Base-by-base conservation (phyloP, 352 stramenopile species). In the Pythium dissotocum region DNA sequence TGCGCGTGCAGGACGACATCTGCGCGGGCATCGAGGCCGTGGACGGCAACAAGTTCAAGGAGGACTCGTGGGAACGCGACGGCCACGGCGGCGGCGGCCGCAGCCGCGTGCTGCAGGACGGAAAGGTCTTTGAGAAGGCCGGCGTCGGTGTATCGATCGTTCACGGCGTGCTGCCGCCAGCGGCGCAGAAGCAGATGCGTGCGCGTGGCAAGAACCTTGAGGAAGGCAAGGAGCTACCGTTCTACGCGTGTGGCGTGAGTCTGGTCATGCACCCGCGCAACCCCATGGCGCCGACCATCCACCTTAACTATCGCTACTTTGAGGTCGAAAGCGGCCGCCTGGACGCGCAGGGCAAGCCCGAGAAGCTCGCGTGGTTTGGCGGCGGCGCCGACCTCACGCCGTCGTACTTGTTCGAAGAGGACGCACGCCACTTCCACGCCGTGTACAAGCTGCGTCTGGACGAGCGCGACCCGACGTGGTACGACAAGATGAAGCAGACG, bases 291-390 rank as follows among this genome's bases (percentile, higher is more conserved):
- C 95, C 97, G n/a, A 99, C 95, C 16, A 98, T 98, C 83, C 97
- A 99, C 77, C 85, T 98, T 40, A 99, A 99, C 82, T 99, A 98
- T 79, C 90, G 98, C 26, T 99, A 98, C 83, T 99, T 99, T 80
- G 97, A 99, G 72, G 97, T 98, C 13, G 84, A 93, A 52, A 91
- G 78, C 1, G 87, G 88, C 4, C 80, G 80, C 52, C 0, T 90
- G 8, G 77, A 93, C 38, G 87, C 97, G 52, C 78, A 96, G 35
- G 93, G 94, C 18, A 82, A 89, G 59, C 70, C 80, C 10, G 85
- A 87, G 69, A 91, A 82, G 66, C 75, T 97, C 21, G 91, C 90
- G 36, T 99, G 95, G 96, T 98, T 98, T 77, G 96, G 97, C 24
- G 96, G 97, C 28, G 97, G 97, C 51, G 97, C 97, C 6, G 98